phyloP scores from a whole-genome alignment of 2,329 filamentous ascomycete species.

The Calonectria pseudoreteaudii region DNA sequence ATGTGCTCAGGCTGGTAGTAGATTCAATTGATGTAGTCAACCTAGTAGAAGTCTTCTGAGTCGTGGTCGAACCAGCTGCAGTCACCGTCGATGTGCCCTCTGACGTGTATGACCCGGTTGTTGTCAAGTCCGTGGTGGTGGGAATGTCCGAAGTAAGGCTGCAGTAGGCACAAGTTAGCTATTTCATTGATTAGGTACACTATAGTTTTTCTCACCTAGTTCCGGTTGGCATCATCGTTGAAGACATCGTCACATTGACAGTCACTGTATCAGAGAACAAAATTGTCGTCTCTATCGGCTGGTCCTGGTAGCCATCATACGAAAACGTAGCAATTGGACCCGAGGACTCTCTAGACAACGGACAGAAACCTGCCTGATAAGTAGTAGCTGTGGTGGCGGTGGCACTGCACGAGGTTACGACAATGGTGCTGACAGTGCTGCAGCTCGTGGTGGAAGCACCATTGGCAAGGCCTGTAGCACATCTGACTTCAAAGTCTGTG shows the following conservation, averaged over 20 bases:
- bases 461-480: background rate
- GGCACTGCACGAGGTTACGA: background rate
- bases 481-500: background rate
- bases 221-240: background rate
- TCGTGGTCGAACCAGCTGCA: background rate
- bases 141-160: background rate
- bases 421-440: background rate
- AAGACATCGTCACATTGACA: background rate
- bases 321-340: background rate
- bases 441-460: background rate
- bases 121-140: background rate
- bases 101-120: background rate
- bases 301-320: background rate
- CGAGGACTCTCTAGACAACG: background rate
- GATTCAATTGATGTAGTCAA: background rate
- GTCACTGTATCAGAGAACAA: background rate
- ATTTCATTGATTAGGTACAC: background rate
- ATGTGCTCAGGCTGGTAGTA: background rate
- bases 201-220: background rate
- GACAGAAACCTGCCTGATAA: background rate
- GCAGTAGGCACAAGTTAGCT: background rate
- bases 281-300: background rate
- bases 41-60: background rate
- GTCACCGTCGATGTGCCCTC: background rate
- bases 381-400: background rate